These are phyloP conservation scores for Colletotrichum spinosum DNA, from an alignment of 2,329 filamentous ascomycete genomes.

Conservation along the genomic window DNA sequence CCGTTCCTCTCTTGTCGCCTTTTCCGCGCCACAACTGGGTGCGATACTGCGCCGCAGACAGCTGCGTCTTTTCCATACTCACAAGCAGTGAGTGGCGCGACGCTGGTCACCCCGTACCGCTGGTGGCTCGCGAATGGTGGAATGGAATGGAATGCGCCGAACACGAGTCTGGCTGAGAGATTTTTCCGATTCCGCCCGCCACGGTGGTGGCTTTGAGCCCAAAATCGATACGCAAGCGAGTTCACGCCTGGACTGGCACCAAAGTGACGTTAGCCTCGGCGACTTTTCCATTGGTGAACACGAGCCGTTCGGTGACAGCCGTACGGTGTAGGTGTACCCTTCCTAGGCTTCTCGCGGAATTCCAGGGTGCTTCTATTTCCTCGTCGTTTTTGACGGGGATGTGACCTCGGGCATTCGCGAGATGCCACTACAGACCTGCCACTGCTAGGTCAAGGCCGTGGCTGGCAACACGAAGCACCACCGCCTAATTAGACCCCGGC, in stretches of 20 bases:
- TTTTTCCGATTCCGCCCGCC: neutral
- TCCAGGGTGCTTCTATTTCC: neutral
- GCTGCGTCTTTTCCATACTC: conserved; percentile 4
- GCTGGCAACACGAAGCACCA: conserved; percentile 25
- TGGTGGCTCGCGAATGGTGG: conserved; percentile 11
- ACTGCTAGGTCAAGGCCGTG: neutral
- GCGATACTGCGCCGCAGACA: conserved; percentile 20
- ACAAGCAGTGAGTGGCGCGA: conserved; percentile 14
- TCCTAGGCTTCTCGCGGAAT: neutral
- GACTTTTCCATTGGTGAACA: conserved; percentile 2
- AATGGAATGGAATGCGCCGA: conserved; percentile 7
- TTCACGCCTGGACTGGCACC: neutral
- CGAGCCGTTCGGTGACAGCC: neutral
- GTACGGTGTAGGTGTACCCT: no score
- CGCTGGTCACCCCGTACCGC: conserved; percentile 15
- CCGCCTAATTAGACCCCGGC: conserved; percentile 16
- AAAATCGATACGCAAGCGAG: neutral
- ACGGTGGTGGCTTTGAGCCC: neutral
- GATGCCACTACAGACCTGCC: neutral
- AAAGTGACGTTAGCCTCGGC: neutral
- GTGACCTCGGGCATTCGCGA: neutral
- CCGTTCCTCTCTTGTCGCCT: neutral
- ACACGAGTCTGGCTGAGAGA: conserved; percentile 7
- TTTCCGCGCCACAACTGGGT: neutral
- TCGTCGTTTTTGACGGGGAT: no score